phyloP scores from a whole-genome alignment of 2,329 filamentous ascomycete genomes.

The Ilyonectria robusta region DNA sequence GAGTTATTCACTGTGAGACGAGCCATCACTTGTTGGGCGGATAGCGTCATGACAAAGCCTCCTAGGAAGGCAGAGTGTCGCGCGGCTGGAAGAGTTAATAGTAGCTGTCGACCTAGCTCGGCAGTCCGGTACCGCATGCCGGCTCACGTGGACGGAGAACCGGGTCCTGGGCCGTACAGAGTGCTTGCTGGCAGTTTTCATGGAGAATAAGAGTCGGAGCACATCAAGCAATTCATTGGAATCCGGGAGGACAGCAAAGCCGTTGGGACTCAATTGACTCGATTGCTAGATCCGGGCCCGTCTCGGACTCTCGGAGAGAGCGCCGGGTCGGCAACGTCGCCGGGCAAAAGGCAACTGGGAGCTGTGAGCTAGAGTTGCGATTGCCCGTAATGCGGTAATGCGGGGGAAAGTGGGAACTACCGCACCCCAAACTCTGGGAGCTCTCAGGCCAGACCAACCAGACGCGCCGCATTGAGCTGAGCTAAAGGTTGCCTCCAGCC shows the following conservation, averaged over 20 bases:
- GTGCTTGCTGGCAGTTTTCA: not conserved
- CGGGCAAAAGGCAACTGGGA: slow-evolving; percentile 29
- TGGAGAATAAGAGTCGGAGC: not conserved
- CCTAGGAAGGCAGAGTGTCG: not conserved
- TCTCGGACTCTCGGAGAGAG: slow-evolving; percentile 22
- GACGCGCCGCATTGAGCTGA: slow-evolving; percentile 18
- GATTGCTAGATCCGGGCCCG: slow-evolving; percentile 16
- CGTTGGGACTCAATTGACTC: slow-evolving; percentile 21
- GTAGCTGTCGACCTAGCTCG: slow-evolving; percentile 7
- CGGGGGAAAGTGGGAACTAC: slow-evolving; percentile 28
- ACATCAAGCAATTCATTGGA: slow-evolving; percentile 3
- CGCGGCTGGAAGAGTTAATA: slow-evolving; percentile 10
- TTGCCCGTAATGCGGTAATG: slow-evolving; percentile 19
- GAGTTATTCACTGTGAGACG: not conserved
- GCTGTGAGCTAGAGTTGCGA: slow-evolving; percentile 10
- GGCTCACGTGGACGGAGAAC: slow-evolving; percentile 6
- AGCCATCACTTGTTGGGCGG: not conserved
- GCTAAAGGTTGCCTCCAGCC: slow-evolving; percentile 13
- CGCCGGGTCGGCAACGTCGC: slow-evolving; percentile 32
- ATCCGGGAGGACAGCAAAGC: slow-evolving; percentile 6
- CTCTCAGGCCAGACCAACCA: slow-evolving; percentile 22
- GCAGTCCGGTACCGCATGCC: slow-evolving; percentile 3
- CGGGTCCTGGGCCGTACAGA: not conserved
- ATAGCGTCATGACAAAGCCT: not conserved
- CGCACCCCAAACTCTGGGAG: slow-evolving; percentile 7